Base-by-base conservation (phyloP, 345 rosid species). In the Ceriops tagal region DNA sequence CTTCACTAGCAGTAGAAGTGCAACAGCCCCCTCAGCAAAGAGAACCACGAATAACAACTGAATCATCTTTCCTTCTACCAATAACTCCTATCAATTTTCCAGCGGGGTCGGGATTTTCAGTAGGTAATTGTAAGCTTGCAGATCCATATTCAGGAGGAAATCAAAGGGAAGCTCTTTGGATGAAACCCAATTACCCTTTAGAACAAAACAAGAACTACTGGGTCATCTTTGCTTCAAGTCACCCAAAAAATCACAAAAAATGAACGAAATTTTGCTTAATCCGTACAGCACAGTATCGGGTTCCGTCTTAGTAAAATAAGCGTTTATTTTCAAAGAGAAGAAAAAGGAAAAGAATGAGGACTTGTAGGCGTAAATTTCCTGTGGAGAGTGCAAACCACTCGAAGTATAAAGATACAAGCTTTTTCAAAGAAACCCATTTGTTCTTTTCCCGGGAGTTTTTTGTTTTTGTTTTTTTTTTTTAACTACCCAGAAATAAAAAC, bases 11-110 rank as follows among this genome's bases (percentile, higher is more conserved):
- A 93, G 53, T 32, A 93, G 80, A 66, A 91, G 87, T 63, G 93
- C 88, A 82, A 88, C 67, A 65, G 72, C 82, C n/a, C 83, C 92
- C 76, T 93, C 98, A 18, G 79, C 89, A 71, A 91, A 91, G 10
- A 93, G 82, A 67, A 93, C 97, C 53, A 91, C 61, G 74, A 85
- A 89, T 75, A 93, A 71, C 78, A 93, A 75, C 83, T 93, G 96
- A 78, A 88, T 89, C 98, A 93, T 93, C 72, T 76, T 81, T 71
- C 55, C 71, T 59, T n/a, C 71, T 31, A 22, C 53, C 62, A 53
- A 72, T 22, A 43, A 43, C 1, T 2, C 18, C 49, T 62, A 27
- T 68, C 34, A 34, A 6, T 56, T 19, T 13, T 46, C 3, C 67
- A 20, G 67, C 3, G 55, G 55, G 72, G 5, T 32, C 71, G 62